These are phyloP conservation scores for Aspergillus leporis DNA, from an alignment of 495 filamentous ascomycete genomes.

Conservation along the genomic window DNA sequence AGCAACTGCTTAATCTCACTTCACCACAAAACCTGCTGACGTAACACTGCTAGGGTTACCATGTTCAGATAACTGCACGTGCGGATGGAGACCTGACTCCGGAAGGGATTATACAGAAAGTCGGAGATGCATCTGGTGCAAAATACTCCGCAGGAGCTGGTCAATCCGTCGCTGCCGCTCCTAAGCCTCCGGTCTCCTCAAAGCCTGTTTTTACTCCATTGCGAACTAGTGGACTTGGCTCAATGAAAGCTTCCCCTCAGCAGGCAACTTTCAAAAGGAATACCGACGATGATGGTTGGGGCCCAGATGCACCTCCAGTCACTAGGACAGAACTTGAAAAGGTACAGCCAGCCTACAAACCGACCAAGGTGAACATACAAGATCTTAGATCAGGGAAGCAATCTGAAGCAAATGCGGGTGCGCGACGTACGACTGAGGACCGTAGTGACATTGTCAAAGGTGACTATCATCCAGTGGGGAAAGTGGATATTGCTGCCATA, in stretches of 20 bases:
- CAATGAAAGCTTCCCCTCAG: constrained; percentile 53
- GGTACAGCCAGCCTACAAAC: constrained; percentile 87
- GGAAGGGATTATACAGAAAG: constrained; percentile 85
- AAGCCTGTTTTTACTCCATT: constrained; percentile 91
- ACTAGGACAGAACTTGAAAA: constrained; percentile 89
- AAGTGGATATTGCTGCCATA: constrained; percentile 91
- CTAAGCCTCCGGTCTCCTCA: constrained; percentile 70
- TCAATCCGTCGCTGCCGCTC: constrained; percentile 42
- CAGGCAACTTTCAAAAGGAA: constrained; percentile 46
- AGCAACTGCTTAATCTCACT: neutral
- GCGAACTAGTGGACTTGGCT: constrained; percentile 58
- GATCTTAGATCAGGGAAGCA: constrained; percentile 69
- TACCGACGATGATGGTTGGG: constrained; percentile 83
- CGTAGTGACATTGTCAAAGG: constrained; percentile 73
- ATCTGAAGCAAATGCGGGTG: constrained; percentile 55
- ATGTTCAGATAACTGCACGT: constrained; percentile 94
- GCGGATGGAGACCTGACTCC: constrained; percentile 85
- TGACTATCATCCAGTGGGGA: constrained; percentile 93
- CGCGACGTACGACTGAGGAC: constrained; percentile 30
- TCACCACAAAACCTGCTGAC: constrained; percentile 18
- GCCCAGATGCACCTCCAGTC: constrained; percentile 86
- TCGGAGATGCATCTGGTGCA: constrained; percentile 92
- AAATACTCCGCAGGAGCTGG: constrained; percentile 78
- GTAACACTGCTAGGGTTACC: constrained; percentile 66
- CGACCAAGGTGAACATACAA: constrained; percentile 88